Base-by-base conservation (phyloP, 164 flowering plant species). In the Magnolia officinalis region DNA sequence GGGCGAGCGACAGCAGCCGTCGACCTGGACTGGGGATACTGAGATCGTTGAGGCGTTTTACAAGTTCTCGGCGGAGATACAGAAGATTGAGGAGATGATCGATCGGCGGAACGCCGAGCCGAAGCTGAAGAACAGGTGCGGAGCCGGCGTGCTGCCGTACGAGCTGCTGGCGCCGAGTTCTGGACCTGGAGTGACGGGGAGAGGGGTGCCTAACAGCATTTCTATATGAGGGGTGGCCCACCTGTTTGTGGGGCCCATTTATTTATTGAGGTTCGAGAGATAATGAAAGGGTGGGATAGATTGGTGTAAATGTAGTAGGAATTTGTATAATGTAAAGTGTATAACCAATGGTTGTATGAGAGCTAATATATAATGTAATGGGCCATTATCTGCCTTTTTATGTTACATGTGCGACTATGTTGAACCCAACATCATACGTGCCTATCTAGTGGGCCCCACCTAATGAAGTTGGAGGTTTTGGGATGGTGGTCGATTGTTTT, bases 71-170 rank as follows among this genome's bases (percentile, higher is more conserved):
- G 88, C 92, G 0, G 96, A 96, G 88, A 86, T 96, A 0, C 24
- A 76, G 20, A 77, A 80, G 81, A 82, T 94, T 6, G 99, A 96
- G 78, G 89, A 88, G 80, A 96, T 87, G 81, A 94, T 96, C 6
- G 91, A 90, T 67, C 79, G 69, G 61, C 87, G 98, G 82, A 96
- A 96, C 74, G 8, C 9, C 1, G 91, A 96, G 76, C 82, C 88
- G 0, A 76, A 66, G 21, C 83, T 87, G 0, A 86, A 80, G 82
- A 90, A 92, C 59, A 74, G 99, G 77, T 96, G 98, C 63, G 99
- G 97, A 0, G 99, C 98, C 1, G 99, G 99, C 5, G 97, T 96
- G 19, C 73, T 94, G 61, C 97, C 98, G 0, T 96, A 96, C 71
- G 98, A 96, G 83, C 84, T 96, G 9, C 90, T 94, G 6, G 87